Percentiles rank a stretch among this genome's conserved stretches.
These are phyloP conservation scores for Juglanconis juglandina DNA, from an alignment of 2,329 filamentous ascomycete species.

Conservation along the genomic window DNA sequence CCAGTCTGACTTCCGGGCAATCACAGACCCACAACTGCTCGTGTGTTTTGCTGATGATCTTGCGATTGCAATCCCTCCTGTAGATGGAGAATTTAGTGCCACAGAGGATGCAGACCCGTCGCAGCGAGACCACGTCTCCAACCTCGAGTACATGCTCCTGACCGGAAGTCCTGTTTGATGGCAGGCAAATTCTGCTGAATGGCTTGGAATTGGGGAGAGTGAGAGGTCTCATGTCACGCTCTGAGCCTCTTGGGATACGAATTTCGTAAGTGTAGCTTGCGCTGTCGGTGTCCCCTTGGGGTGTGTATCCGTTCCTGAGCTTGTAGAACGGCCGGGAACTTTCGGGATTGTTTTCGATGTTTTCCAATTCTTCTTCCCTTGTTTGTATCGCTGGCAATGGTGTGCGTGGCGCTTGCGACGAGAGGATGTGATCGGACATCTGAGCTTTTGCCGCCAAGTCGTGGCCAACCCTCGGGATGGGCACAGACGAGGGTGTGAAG, in stretches of 20 bases:
- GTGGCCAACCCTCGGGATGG: not conserved
- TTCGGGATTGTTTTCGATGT: not conserved
- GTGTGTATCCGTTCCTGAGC: not conserved
- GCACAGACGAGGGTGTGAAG: slow-evolving; percentile 1
- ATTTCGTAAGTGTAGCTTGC: slow-evolving; percentile 13
- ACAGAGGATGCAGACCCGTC: slow-evolving; percentile 15
- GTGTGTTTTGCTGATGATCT: slow-evolving; percentile 13
- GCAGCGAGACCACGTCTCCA: slow-evolving; percentile 10
- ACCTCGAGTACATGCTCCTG: not conserved
- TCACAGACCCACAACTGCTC: slow-evolving; percentile 14
- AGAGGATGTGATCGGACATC: not conserved
- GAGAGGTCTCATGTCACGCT: not conserved
- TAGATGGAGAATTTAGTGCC: slow-evolving; percentile 11
- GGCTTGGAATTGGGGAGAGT: not conserved
- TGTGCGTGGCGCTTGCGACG: not conserved
- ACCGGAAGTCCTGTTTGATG: not conserved
- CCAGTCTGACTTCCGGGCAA: slow-evolving; percentile 9
- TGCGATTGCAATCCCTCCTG: slow-evolving; percentile 16
- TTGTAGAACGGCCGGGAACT: slow-evolving; percentile 8
- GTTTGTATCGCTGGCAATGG: not conserved
- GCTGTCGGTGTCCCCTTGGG: not conserved
- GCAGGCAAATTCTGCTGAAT: slow-evolving; percentile 1
- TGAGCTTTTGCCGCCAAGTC: not conserved
- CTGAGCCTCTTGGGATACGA: not conserved
- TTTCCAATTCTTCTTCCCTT: not conserved